Base-by-base conservation (phyloP, 1,284 basidiomycete species). In the Puccinia horiana region DNA sequence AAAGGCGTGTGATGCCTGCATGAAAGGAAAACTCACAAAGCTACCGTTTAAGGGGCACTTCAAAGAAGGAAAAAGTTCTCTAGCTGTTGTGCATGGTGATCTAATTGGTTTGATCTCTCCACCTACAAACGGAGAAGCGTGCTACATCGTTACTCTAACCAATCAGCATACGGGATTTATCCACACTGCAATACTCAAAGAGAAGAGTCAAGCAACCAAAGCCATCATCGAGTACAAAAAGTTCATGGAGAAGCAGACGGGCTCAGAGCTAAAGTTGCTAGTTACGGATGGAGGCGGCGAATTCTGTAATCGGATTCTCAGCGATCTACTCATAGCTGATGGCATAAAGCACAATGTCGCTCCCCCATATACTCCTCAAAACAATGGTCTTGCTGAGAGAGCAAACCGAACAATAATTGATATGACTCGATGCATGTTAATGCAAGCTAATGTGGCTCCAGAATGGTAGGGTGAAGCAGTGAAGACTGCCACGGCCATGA, bases 211-310 rank as follows among this genome's bases (percentile, higher is more conserved):
- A n/a, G n/a, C n/a, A 42, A 4, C 9, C 3, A 6, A 40, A 2
- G 63, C 63, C 9, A 67, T 67, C 14, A 6, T 12, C 1, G 63
- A 67, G 2, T 67, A 37, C 32, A 67, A 20, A 37, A 67, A 16
- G 11, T 40, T 40, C 20, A 26, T 37, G 16, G 63, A 67, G 32
- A 67, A 67, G 16, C 63, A 67, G n/a, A 67, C 63, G 12, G 35
- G 35, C 18, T 5, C 35, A 6, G 5, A 18, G 2, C 23, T 67
- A 2, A 67, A 40, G 37, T 37, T 23, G 63, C n/a, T 40, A 40
- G 18, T 67, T 16, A 67, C 63, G n/a, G 63, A 67, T 32, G 63
- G 23, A n/a, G n/a, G n/a, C n/a, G n/a, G n/a, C n/a, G n/a, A n/a
- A n/a, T n/a, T n/a, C n/a, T n/a, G n/a, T n/a, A 67, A 67, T 16